Percentiles rank a stretch among this genome's conserved stretches.
Conservation (phyloP, 495 filamentous ascomycete genomes). For the Lepraria neglecta region DNA sequence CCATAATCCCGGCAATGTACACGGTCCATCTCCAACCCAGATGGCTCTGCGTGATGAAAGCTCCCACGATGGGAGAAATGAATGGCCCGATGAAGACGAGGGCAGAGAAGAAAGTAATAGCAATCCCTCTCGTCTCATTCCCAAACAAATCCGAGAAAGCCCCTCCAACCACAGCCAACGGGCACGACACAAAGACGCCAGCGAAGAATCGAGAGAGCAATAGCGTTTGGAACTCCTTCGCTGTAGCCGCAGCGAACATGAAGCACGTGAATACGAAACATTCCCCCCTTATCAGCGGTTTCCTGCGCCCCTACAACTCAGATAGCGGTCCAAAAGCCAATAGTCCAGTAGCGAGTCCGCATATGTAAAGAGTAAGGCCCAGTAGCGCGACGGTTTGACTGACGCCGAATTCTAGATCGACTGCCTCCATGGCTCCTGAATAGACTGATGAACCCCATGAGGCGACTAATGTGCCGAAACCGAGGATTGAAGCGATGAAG, state of each 20-base stretch:
- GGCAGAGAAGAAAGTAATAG: constrained; percentile 47
- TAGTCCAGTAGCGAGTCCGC: no score
- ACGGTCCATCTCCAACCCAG: constrained; percentile 53
- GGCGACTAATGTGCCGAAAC: no score
- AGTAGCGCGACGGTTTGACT: no score
- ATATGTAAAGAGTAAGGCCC: no score
- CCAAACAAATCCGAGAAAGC: constrained; percentile 53
- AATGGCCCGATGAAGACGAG: constrained; percentile 49
- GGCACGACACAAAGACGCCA: constrained; percentile 48
- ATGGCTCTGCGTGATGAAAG: constrained; percentile 41
- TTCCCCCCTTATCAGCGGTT: constrained; percentile 45
- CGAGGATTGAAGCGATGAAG: no score
- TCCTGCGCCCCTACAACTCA: constrained; percentile 64
- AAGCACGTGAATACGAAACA: constrained; percentile 47
- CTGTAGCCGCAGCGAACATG: constrained; percentile 48
- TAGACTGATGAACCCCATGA: no score
- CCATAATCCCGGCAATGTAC: constrained; percentile 50
- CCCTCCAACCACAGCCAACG: constrained; percentile 53
- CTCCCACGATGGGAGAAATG: constrained; percentile 48
- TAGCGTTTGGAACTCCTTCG: constrained; percentile 44
- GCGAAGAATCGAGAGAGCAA: constrained; percentile 50
- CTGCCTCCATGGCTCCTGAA: no score
- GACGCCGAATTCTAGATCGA: no score
- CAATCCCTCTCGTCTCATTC: constrained; percentile 50
- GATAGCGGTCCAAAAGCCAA: constrained; percentile 59